Evolutionary conservation across 2,329 filamentous ascomycete genomes (phyloP).

Genomic region (Colletotrichum sp.): DNA sequence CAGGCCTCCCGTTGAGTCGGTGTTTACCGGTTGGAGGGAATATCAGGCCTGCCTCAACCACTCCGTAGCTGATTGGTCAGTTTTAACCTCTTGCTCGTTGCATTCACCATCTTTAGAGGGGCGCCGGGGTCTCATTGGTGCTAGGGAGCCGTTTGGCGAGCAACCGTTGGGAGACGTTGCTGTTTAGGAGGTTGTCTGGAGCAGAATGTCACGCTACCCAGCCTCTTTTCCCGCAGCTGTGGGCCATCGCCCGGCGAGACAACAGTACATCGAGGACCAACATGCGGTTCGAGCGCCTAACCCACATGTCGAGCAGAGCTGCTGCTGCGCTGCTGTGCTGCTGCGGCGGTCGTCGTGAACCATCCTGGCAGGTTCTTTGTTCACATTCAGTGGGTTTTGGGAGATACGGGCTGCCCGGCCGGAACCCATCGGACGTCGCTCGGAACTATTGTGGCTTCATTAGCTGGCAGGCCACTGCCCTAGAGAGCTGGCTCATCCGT

Average conservation of each 20-base stretch:
- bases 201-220: not conserved
- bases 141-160: not conserved
- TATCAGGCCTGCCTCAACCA: not conserved
- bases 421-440: not conserved
- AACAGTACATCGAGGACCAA: not conserved
- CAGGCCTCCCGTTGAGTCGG: slow-evolving; percentile 8
- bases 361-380: not conserved
- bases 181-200: not conserved
- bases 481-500: not conserved
- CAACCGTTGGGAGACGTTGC: not conserved
- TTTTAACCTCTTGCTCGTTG: not conserved
- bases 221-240: not conserved
- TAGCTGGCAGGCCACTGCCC: not conserved
- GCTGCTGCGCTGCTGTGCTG: not conserved
- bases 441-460: slow-evolving; percentile 4
- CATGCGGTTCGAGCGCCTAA: not conserved
- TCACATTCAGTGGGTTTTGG: not conserved
- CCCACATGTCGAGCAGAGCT: not conserved
- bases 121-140: not conserved
- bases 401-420: not conserved
- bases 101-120: not conserved
- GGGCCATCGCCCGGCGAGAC: not conserved
- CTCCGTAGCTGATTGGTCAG: not conserved
- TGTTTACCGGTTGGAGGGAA: not conserved
- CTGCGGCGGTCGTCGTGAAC: not conserved